Evolutionary conservation across 176 grass and related monocot genomes (phyloP).

Genomic region (Ampelocalamus luodianensis): DNA sequence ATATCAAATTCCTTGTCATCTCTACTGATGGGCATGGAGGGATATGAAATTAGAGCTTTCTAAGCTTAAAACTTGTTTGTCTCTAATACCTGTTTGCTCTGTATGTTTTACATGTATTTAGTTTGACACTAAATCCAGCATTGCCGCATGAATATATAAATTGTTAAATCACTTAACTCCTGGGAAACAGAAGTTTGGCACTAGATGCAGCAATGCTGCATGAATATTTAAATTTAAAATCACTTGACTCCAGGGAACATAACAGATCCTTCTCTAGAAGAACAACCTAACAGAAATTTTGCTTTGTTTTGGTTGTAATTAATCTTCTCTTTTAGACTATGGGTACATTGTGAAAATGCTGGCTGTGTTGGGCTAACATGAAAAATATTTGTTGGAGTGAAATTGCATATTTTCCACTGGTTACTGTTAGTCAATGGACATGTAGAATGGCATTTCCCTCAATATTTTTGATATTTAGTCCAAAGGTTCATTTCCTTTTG

Average conservation of each 20-base stretch:
- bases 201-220: too few relatives aligned
- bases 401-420: not conserved
- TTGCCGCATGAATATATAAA: too few relatives aligned
- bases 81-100: too few relatives aligned
- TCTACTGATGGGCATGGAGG: too few relatives aligned
- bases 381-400: not conserved
- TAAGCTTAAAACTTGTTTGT: too few relatives aligned
- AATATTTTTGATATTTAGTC: not conserved
- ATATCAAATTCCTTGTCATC: too few relatives aligned
- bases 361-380: not conserved
- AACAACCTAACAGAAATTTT: not conserved
- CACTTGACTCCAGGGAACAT: not conserved
- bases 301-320: not conserved
- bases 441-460: not conserved
- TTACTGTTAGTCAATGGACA: not conserved
- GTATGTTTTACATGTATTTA: too few relatives aligned
- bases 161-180: too few relatives aligned
- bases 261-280: not conserved
- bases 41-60: too few relatives aligned
- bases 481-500: not conserved
- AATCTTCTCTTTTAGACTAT: not conserved
- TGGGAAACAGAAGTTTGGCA: too few relatives aligned
- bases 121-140: too few relatives aligned
- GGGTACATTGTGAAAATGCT: not conserved
- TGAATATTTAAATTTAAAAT: too few relatives aligned